Evolutionary conservation across 2,329 filamentous ascomycete species (phyloP).

Genomic region (Fusarium beomiforme): DNA sequence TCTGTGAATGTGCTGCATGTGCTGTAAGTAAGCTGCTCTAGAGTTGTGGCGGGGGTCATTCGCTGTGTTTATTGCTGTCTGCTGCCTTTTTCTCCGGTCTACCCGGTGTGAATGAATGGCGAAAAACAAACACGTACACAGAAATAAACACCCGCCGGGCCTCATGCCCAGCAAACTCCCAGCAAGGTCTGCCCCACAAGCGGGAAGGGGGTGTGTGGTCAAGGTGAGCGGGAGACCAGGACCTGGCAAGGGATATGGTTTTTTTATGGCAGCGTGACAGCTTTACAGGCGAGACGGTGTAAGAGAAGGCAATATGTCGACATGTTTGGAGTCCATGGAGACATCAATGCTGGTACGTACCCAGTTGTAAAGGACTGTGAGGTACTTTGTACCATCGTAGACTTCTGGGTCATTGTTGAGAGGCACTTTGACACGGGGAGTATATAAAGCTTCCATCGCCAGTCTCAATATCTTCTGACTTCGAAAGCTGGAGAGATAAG

Average conservation of each 20-base stretch:
- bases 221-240: slow-evolving; percentile 35
- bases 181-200: slow-evolving; percentile 31
- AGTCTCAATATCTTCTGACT: slow-evolving; percentile 21
- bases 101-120: slow-evolving; percentile 12
- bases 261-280: slow-evolving; percentile 36
- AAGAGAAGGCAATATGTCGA: slow-evolving; percentile 36
- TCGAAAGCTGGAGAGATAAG: slow-evolving; percentile 37
- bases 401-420: slow-evolving; percentile 33
- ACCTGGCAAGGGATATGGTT: slow-evolving; percentile 30
- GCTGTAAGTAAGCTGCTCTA: slow-evolving; percentile 10
- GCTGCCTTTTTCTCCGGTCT: neutral
- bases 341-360: slow-evolving; percentile 30
- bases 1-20: neutral
- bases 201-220: slow-evolving; percentile 33
- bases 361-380: slow-evolving; percentile 4
- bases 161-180: slow-evolving; percentile 25
- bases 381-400: slow-evolving; percentile 38
- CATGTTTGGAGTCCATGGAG: slow-evolving; percentile 21
- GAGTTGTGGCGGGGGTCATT: slow-evolving; percentile 13
- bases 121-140: neutral
- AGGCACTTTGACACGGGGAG: slow-evolving; percentile 36
- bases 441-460: slow-evolving; percentile 47
- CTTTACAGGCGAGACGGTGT: slow-evolving; percentile 36
- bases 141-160: slow-evolving; percentile 25
- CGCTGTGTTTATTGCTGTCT: neutral